These are phyloP conservation scores for Achaetomium macrosporum DNA, from an alignment of 2,329 filamentous ascomycete genomes.

Conservation along the genomic window DNA sequence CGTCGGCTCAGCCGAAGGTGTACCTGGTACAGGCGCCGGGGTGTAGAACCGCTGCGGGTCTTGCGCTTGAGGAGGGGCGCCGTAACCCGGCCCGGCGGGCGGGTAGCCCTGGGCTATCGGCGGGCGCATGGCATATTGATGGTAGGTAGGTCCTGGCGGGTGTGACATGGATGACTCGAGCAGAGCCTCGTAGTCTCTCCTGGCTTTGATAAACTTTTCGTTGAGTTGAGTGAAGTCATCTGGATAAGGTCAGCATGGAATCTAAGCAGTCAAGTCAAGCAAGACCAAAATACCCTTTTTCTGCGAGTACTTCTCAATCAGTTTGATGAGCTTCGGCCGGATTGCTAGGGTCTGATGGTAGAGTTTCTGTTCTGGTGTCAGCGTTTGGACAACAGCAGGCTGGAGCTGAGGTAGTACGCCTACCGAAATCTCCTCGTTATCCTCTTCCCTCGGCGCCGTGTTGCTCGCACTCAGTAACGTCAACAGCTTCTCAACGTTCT, in stretches of 20 bases:
- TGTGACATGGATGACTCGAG: slow-evolving; percentile 96
- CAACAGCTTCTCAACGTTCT: slow-evolving; percentile 64
- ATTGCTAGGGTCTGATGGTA: slow-evolving; percentile 95
- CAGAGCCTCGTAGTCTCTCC: slow-evolving; percentile 92
- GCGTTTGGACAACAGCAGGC: background rate
- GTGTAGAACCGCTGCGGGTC: slow-evolving; percentile 66
- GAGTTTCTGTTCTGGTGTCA: slow-evolving; percentile 46
- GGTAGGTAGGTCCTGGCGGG: slow-evolving; percentile 72
- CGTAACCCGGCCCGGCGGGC: slow-evolving; percentile 29
- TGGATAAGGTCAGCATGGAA: slow-evolving; percentile 36
- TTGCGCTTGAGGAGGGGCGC: slow-evolving; percentile 41
- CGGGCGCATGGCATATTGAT: slow-evolving; percentile 57
- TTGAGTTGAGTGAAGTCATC: slow-evolving; percentile 98
- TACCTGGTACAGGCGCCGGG: slow-evolving; percentile 48
- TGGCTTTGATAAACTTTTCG: slow-evolving; percentile 98
- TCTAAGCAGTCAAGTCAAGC: too few relatives aligned
- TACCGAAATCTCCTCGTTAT: slow-evolving; percentile 94
- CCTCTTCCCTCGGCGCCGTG: slow-evolving; percentile 72
- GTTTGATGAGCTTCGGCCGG: slow-evolving; percentile 90
- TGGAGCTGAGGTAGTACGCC: slow-evolving; percentile 23
- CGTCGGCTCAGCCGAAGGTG: slow-evolving; percentile 20
- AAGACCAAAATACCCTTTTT: slow-evolving; percentile 68
- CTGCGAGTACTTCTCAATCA: slow-evolving; percentile 98
- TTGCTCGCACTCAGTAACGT: slow-evolving; percentile 86
- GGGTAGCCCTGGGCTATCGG: slow-evolving; percentile 43